phyloP scores from a whole-genome alignment of 1,139 yeast genomes.

The Diutina siamensis region DNA sequence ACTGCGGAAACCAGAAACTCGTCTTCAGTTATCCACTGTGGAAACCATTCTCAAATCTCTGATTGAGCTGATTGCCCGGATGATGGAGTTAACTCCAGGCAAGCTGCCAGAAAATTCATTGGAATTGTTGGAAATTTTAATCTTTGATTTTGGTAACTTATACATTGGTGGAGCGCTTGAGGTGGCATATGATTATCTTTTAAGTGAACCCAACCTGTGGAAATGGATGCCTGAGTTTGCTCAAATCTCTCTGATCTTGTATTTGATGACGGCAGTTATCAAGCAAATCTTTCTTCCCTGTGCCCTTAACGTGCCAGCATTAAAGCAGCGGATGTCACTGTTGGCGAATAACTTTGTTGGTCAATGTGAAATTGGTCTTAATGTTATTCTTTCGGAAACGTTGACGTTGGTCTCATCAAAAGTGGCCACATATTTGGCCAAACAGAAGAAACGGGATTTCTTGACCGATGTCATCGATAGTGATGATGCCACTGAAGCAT shows the following conservation, averaged over 20 bases:
- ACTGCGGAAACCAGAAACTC: not conserved
- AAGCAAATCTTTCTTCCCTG: constrained; percentile 66
- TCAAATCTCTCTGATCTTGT: constrained; percentile 51
- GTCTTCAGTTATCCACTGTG: constrained; percentile 23
- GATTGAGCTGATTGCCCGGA: constrained; percentile 72
- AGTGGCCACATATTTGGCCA: constrained; percentile 38
- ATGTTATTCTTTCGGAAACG: constrained; percentile 51
- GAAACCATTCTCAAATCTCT: constrained; percentile 59
- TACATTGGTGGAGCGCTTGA: constrained; percentile 72
- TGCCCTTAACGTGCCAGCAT: constrained; percentile 47
- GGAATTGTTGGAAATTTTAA: constrained; percentile 54
- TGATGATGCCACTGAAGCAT: constrained; percentile 60
- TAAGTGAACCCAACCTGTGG: constrained; percentile 20
- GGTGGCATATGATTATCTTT: constrained; percentile 37
- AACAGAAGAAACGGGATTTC: constrained; percentile 55
- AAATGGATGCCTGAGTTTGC: constrained; percentile 39
- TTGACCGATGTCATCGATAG: constrained; percentile 27
- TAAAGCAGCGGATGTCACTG: constrained; percentile 52
- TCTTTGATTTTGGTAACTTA: constrained; percentile 61
- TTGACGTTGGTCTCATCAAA: constrained; percentile 38
- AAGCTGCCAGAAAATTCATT: constrained; percentile 54
- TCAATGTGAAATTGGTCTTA: constrained; percentile 59
- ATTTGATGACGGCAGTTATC: constrained; percentile 57
- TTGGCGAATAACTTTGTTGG: constrained; percentile 58
- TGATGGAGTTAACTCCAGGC: constrained; percentile 59